Base-by-base conservation (phyloP, 345 rosid genomes). In the Atalantia buxifolia region DNA sequence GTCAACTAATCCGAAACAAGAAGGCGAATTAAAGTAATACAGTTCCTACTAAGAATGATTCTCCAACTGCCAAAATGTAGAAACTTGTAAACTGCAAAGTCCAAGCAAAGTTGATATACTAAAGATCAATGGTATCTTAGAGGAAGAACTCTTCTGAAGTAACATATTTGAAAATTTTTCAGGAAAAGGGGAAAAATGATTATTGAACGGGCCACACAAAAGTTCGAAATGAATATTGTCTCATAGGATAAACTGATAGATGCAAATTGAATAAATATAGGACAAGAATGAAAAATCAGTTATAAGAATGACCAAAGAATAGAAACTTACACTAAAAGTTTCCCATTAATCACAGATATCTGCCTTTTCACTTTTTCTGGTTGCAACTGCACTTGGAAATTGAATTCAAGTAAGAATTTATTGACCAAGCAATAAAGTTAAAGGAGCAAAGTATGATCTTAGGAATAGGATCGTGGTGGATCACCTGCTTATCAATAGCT, bases 401-500 rank as follows among this genome's bases (percentile, higher is more conserved):
- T 18, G 62, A 75, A 76, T 24, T 21, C 30, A 53, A 69, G 56
- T 77, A 8, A 68, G 69, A 19, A 50, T 50, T 50, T 50, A 14
- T 50, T 50, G 31, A 66, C 62, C 22, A 45, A 33, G 48, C 25
- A 71, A 75, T n/a, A 66, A 42, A 74, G 48, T 66, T 21, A 53
- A 21, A 2, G 25, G 25, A 75, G 56, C 30, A 67, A 78, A 61
- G 35, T 24, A 28, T 8, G 25, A 18, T 62, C 68, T 14, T n/a
- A 57, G 38, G 22, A 30, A 8, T n/a, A 57, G 38, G 22, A 30
- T 31, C 16, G 16, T 31, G 21, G 24, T 28, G 64, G 9, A 59
- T 60, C 61, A 96, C 97, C 98, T 94, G 98, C 83, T 92, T 88
- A 89, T 96, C 99, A 74, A 94, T 94, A 57, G 86, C 91, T 67